Conservation (phyloP, 306 rosid genomes). For the Herpetospermum pedunculosum region DNA sequence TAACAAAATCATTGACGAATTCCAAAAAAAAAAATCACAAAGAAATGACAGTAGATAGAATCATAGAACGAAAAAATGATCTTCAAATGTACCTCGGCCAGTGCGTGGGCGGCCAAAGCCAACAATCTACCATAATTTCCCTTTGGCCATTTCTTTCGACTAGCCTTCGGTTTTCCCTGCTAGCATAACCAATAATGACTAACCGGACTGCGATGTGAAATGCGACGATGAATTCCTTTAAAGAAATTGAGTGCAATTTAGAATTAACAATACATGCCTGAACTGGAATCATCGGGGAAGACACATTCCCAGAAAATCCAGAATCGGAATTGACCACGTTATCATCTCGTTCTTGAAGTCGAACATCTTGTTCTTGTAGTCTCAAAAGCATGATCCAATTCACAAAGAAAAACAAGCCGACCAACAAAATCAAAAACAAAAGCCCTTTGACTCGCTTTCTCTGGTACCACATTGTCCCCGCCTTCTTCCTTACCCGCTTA, state of each 20-base stretch:
- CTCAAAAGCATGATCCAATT: conserved; percentile 63
- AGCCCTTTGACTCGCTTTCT: conserved; percentile 47
- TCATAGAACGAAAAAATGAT: not conserved
- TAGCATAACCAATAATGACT: not conserved
- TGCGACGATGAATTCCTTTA: not conserved
- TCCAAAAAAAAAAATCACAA: conserved; percentile 17
- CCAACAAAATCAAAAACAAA: conserved; percentile 34
- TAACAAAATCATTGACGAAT: conserved; percentile 9
- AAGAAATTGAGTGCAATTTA: not conserved
- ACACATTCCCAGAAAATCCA: conserved; percentile 19
- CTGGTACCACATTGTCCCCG: conserved; percentile 36
- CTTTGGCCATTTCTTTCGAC: conserved; percentile 39
- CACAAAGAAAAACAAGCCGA: conserved; percentile 39
- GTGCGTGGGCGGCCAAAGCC: conserved; percentile 87
- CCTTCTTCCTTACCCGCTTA: conserved; percentile 23
- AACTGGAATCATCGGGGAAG: conserved; percentile 16
- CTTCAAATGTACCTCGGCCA: conserved; percentile 65
- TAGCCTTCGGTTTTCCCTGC: conserved; percentile 49
- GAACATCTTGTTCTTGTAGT: conserved; percentile 26
- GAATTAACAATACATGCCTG: conserved; percentile 23
- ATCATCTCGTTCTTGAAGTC: conserved; percentile 34
- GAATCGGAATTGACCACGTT: conserved; percentile 15
- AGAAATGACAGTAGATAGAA: conserved; percentile 3
- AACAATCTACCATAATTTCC: conserved; percentile 62
- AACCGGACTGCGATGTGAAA: not conserved